Evolutionary conservation across 169 alveolate genomes (phyloP).

Genomic region (Eimeria acervulina): DNA sequence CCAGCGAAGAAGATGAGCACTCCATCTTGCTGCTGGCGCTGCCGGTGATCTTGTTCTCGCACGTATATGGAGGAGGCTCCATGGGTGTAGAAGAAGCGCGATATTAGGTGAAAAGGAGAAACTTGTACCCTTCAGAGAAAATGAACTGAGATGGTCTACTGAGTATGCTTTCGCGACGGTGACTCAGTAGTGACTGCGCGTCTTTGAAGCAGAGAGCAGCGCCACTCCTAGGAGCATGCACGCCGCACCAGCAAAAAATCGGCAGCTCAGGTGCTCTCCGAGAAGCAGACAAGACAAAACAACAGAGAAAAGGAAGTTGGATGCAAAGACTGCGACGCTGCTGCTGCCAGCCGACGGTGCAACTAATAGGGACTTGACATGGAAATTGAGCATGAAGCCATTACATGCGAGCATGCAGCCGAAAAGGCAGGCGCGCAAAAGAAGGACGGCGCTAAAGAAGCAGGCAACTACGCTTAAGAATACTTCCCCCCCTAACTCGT

Average conservation of each 20-base stretch:
- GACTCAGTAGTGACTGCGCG: neutral
- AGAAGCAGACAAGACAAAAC: slow-evolving; percentile 51
- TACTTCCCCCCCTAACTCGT: neutral
- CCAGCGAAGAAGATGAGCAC: slow-evolving; percentile 35
- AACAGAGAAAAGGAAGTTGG: slow-evolving; percentile 66
- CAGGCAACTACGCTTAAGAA: neutral
- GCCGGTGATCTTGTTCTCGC: neutral
- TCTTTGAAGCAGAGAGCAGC: slow-evolving; percentile 32
- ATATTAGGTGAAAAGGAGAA: neutral
- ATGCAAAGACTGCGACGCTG: slow-evolving; percentile 72
- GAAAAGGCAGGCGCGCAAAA: slow-evolving; percentile 35
- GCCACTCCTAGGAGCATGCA: slow-evolving; percentile 79
- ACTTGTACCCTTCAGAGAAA: neutral
- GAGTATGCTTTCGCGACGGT: neutral
- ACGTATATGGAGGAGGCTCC: neutral
- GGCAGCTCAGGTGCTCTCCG: slow-evolving; percentile 63
- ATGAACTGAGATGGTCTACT: neutral
- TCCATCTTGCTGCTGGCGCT: neutral
- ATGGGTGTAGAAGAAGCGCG: neutral
- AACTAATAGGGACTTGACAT: slow-evolving; percentile 48
- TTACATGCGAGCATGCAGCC: slow-evolving; percentile 66
- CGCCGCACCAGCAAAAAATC: slow-evolving; percentile 75
- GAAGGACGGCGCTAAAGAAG: slow-evolving; percentile 38
- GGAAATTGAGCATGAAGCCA: slow-evolving; percentile 61
- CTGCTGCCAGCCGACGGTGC: slow-evolving; percentile 73